These are phyloP conservation scores for Mayamaea pseudoterrestris DNA, from an alignment of 108 stramenopile species.

Conservation along the genomic window DNA sequence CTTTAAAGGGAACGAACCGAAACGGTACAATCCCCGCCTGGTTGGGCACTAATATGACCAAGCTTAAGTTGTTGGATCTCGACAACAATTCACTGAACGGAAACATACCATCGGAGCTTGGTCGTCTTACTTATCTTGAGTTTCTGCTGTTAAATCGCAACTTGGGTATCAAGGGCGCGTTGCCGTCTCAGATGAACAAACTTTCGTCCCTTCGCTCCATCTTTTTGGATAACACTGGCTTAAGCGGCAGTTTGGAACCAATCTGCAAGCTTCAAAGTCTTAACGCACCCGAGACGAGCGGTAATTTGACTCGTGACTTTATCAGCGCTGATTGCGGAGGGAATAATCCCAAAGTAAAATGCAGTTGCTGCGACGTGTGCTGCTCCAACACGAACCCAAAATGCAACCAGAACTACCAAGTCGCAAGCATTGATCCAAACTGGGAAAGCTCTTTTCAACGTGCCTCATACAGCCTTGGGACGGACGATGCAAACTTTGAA, in stretches of 20 bases:
- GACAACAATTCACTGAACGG: background rate
- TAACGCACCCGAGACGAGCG: no score
- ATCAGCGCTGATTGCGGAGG: no score
- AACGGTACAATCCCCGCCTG: background rate
- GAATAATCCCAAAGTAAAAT: no score
- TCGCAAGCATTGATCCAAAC: no score
- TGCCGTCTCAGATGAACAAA: background rate
- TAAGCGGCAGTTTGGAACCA: background rate
- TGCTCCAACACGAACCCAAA: no score
- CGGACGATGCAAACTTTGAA: no score
- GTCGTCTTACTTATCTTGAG: background rate
- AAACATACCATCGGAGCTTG: background rate
- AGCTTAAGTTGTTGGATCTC: background rate
- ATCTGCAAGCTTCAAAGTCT: background rate
- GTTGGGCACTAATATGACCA: background rate
- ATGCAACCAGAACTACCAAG: no score
- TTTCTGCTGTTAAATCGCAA: background rate
- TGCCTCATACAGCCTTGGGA: no score
- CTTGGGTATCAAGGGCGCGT: background rate
- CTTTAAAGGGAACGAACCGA: background rate
- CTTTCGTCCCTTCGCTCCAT: background rate
- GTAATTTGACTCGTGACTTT: no score
- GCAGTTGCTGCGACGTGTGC: no score
- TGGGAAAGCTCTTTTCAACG: no score
- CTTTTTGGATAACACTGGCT: background rate